Evolutionary conservation across 768 basidiomycete genomes (phyloP).

Genomic region (Solioccasus polychromus): DNA sequence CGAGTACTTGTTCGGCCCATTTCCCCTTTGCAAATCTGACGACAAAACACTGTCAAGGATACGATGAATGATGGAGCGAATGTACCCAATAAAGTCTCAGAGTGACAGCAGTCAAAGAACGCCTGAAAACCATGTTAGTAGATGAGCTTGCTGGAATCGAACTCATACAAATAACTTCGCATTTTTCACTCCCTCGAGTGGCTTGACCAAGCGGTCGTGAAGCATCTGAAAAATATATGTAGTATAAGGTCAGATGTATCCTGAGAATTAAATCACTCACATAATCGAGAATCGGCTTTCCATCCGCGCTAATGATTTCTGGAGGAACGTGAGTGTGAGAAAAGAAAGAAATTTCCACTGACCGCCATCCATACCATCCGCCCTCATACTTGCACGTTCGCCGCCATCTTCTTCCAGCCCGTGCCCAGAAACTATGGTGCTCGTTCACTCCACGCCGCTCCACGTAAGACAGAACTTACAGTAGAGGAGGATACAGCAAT

Average conservation of each 20-base stretch:
- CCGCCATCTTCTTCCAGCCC: conserved; percentile 13
- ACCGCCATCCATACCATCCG: conserved; percentile 53
- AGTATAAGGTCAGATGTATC: not conserved
- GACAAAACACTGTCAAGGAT: no score
- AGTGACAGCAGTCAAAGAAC: conserved; percentile 31
- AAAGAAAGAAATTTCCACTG: not conserved
- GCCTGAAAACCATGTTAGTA: conserved; percentile 11
- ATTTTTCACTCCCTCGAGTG: conserved; percentile 16
- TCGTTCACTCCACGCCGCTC: not conserved
- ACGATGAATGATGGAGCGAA: no score
- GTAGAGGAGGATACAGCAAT: conserved; percentile 53
- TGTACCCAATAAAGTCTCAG: conserved; percentile 25
- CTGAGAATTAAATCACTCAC: conserved; percentile 7
- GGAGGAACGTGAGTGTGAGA: not conserved
- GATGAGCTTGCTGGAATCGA: not conserved
- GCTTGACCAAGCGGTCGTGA: conserved; percentile 17
- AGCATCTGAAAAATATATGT: conserved; percentile 16
- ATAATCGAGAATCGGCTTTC: conserved; percentile 21
- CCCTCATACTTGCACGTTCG: conserved; percentile 36
- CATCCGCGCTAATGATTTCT: conserved; percentile 24
- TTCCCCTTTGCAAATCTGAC: conserved; percentile 19
- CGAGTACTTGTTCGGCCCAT: conserved; percentile 13
- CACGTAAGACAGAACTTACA: conserved; percentile 35
- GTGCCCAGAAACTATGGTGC: conserved; percentile 24
- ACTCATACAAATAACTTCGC: conserved; percentile 18